Base-by-base conservation (phyloP, 2,329 filamentous ascomycete genomes). In the Keithomyces neogunnii region DNA sequence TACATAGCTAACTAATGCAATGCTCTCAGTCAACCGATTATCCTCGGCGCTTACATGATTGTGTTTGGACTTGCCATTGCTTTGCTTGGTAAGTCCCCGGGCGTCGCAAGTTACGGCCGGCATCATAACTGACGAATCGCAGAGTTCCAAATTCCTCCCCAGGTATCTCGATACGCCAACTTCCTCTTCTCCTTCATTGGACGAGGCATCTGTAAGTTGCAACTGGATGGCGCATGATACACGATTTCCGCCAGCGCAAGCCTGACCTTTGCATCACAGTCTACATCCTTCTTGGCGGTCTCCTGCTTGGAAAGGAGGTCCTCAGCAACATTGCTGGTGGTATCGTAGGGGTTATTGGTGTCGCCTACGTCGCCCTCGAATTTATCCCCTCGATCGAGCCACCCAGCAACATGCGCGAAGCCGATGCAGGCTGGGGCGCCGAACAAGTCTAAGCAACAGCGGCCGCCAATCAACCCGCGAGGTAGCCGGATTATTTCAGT, bases 151-250 rank as follows among this genome's bases (percentile, higher is more conserved):
- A 92, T 96, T 61, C 92, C 93, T 48, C 89, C 91, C 53, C 91
- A 96, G 68, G 79, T 96, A 50, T 86, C 90, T 53, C 86, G 89
- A 73, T 96, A 97, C 75, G 92, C 90, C 50, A 95, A 89, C 9
- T 99, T 99, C 77, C 85, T 97, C 71, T 97, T 97, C 77, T 95
- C 89, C 52, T 97, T 99, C 78, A 74, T 97, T 60, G 93, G 93
- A 55, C 90, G 93, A 66, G 93, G 93, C 71, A 78, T 89, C 68
- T 97, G 91, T 96, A 82, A 73, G 89, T 84, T 13, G 38, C 5
- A 11, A 36, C 19, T 39, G 9, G 13, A 44, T 2, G 30, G 19
- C 9, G 38, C 19, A 26, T n/a, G 36, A 38, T 10, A 40, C n/a
- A 9, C 32, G 10, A 29, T 30, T 3, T 11, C 30, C 11, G 45